These are phyloP conservation scores for Penicillium canescens DNA, from an alignment of 495 filamentous ascomycete genomes.

Conservation along the genomic window DNA sequence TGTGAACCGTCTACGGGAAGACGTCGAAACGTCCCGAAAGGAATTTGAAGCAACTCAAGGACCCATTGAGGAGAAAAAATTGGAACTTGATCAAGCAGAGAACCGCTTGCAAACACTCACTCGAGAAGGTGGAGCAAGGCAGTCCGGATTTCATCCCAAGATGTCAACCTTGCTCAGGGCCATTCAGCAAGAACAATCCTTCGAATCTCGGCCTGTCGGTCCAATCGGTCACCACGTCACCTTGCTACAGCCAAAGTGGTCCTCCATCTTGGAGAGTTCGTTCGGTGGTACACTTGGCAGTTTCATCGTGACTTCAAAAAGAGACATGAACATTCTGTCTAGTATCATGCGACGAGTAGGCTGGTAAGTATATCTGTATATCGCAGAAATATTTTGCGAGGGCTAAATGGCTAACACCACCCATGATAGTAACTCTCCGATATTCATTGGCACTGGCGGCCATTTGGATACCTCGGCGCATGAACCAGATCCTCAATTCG, in stretches of 20 bases:
- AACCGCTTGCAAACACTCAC: conserved; percentile 45
- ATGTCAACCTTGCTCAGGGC: conserved; percentile 63
- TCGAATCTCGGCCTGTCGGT: conserved; percentile 72
- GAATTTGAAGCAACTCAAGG: conserved; percentile 23
- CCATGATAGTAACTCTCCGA: conserved; percentile 47
- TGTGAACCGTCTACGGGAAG: conserved; percentile 25
- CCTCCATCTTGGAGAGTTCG: conserved; percentile 73
- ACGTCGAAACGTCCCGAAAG: conserved; percentile 38
- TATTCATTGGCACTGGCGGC: conserved; percentile 64
- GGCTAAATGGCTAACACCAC: conserved; percentile 11
- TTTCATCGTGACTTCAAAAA: conserved; percentile 78
- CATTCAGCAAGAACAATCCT: conserved; percentile 67
- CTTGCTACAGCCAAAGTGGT: conserved; percentile 79
- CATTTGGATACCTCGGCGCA: conserved; percentile 61
- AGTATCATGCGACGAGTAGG: conserved; percentile 60
- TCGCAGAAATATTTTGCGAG: too few relatives aligned
- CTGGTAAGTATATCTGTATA: conserved; percentile 39
- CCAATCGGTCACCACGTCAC: conserved; percentile 77
- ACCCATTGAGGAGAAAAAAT: conserved; percentile 30
- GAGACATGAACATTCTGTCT: conserved; percentile 64
- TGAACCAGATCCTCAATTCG: conserved; percentile 70
- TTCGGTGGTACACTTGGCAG: conserved; percentile 63
- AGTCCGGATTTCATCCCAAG: conserved; percentile 56
- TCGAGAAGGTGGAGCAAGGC: conserved; percentile 52
- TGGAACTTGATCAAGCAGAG: conserved; percentile 47